These are phyloP conservation scores for Metschnikowia baotianmanensis DNA, from an alignment of 805 yeast species.

Conservation along the genomic window DNA sequence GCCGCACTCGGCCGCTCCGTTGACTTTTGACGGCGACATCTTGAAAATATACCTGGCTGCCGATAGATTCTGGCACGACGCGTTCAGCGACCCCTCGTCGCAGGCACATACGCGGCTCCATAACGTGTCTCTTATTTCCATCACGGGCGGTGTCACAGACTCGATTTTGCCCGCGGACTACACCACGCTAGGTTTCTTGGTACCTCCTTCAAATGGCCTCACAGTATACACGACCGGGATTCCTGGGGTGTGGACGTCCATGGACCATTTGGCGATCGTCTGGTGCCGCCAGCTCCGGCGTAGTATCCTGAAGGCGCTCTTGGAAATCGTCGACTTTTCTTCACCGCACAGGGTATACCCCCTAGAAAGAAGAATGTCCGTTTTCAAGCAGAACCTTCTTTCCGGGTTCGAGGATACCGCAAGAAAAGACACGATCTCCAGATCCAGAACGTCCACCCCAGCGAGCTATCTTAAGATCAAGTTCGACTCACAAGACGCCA, in stretches of 20 bases:
- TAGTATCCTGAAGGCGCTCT: slow-evolving; percentile 54
- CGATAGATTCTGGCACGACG: slow-evolving; percentile 78
- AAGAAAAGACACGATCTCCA: slow-evolving; percentile 21
- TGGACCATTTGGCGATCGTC: slow-evolving; percentile 91
- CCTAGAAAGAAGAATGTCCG: slow-evolving; percentile 54
- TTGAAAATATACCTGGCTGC: slow-evolving; percentile 68
- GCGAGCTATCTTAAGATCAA: slow-evolving; percentile 8
- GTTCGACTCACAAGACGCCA: slow-evolving; percentile 13
- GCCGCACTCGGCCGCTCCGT: slow-evolving; percentile 91
- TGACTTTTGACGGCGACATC: slow-evolving; percentile 89
- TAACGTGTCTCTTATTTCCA: slow-evolving; percentile 71
- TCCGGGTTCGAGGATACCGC: slow-evolving; percentile 56
- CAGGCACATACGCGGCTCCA: slow-evolving; percentile 37
- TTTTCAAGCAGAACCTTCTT: slow-evolving; percentile 46
- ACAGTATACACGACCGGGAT: slow-evolving; percentile 82
- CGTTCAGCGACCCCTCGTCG: slow-evolving; percentile 34
- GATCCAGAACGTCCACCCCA: background rate
- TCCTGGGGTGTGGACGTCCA: slow-evolving; percentile 89
- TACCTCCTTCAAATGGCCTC: slow-evolving; percentile 76
- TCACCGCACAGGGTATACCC: slow-evolving; percentile 50
- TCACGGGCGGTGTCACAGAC: slow-evolving; percentile 86
- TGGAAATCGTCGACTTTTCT: slow-evolving; percentile 55
- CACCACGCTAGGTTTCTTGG: slow-evolving; percentile 65
- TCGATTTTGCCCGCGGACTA: slow-evolving; percentile 86
- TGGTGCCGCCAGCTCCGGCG: slow-evolving; percentile 91